Conservation (phyloP, 73 alveolate species). For the Paramecium octaurelia region DNA sequence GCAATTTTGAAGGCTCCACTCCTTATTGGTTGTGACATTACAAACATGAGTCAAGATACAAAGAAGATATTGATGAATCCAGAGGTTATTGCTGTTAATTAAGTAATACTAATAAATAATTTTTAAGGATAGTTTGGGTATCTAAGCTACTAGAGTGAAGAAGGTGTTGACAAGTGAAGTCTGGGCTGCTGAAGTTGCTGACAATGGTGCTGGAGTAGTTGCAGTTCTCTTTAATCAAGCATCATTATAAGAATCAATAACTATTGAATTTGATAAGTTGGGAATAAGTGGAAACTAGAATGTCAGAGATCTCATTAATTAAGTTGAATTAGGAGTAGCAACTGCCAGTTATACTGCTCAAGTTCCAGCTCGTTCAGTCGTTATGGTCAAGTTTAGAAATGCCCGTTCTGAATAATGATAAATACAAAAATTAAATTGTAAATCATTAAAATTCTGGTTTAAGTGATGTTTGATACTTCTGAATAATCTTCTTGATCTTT, state of each 20-base stretch:
- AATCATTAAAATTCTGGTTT: not conserved
- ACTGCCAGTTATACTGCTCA: not conserved
- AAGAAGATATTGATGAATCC: conserved; percentile 73
- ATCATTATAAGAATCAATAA: not conserved
- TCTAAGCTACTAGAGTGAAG: conserved; percentile 74
- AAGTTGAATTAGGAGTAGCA: conserved; percentile 26
- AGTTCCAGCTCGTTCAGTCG: conserved; percentile 49
- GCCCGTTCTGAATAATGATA: not conserved
- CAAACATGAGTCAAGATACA: conserved; percentile 73
- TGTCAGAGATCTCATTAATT: conserved; percentile 37
- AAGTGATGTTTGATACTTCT: not conserved
- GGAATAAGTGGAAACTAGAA: conserved; percentile 2
- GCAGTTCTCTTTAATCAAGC: conserved; percentile 50
- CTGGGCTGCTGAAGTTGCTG: conserved; percentile 39
- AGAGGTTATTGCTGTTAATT: conserved; percentile 91
- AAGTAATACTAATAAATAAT: not conserved
- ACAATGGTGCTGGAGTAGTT: conserved; percentile 34
- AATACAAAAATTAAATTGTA: not conserved
- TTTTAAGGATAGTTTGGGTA: conserved; percentile 86
- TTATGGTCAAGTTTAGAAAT: conserved; percentile 21
- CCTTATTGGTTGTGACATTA: conserved; percentile 88
- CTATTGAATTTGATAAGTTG: conserved; percentile 8
- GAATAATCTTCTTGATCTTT: conserved; percentile 44
- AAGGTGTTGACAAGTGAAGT: conserved; percentile 3
- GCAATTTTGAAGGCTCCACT: conserved; percentile 96